These are phyloP conservation scores for Phytopythium montanum DNA, from an alignment of 352 stramenopile species.

Conservation along the genomic window DNA sequence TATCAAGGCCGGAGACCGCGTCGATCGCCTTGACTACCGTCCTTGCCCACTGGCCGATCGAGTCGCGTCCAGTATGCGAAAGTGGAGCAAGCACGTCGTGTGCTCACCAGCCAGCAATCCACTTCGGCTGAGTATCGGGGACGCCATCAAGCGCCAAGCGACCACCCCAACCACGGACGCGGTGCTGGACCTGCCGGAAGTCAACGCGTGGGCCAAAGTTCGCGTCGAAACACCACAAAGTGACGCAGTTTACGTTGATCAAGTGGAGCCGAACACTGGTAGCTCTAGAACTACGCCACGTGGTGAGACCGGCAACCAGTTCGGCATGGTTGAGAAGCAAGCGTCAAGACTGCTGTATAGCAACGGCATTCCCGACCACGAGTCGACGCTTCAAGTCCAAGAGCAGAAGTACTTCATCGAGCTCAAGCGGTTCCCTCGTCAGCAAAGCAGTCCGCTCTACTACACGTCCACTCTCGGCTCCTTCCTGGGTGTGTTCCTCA, in stretches of 20 bases:
- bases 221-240: conserved; percentile 32
- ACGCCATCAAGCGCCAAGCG: conserved; percentile 40
- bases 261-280: conserved; percentile 38
- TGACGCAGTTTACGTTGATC: conserved; percentile 41
- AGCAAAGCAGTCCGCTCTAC: conserved; percentile 25
- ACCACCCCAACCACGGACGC: conserved; percentile 43
- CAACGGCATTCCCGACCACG: conserved; percentile 57
- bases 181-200: conserved; percentile 54
- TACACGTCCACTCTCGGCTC: conserved; percentile 12
- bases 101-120: conserved; percentile 43
- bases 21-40: conserved; percentile 62
- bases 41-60: conserved; percentile 35
- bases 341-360: conserved; percentile 42
- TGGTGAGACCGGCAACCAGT: neutral
- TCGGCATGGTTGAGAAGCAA: conserved; percentile 1
- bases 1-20: conserved; percentile 41
- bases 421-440: conserved; percentile 40
- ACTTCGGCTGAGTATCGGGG: conserved; percentile 32
- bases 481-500: conserved; percentile 53
- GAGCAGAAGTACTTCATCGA: conserved; percentile 60
- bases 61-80: conserved; percentile 13
- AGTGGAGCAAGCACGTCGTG: conserved; percentile 50
- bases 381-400: conserved; percentile 15
- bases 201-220: conserved; percentile 55
- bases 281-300: neutral